Conservation (phyloP, 2,329 filamentous ascomycete genomes). For the Calonectria hongkongensis region DNA sequence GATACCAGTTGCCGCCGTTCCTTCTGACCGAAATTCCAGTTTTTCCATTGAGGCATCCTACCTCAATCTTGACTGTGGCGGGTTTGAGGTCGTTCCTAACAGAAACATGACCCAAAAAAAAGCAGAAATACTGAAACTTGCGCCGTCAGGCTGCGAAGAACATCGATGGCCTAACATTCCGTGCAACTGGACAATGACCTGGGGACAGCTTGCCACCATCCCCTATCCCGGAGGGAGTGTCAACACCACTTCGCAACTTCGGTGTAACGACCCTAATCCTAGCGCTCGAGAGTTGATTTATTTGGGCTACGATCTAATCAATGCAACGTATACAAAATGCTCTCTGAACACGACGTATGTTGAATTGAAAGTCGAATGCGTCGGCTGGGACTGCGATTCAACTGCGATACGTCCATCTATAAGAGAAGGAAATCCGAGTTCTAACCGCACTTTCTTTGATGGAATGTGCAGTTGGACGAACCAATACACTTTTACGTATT, state of each 20-base stretch:
- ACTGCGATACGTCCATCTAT: conserved; percentile 23
- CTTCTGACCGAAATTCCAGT: background rate
- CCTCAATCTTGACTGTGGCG: conserved; percentile 19
- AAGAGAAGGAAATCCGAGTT: background rate
- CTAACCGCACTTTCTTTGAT: conserved; percentile 34
- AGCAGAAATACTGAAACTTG: background rate
- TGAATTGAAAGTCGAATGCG: conserved; percentile 25
- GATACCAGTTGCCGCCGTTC: conserved; percentile 12
- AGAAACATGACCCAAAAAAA: background rate
- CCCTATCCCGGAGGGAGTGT: conserved; percentile 6
- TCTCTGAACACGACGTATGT: conserved; percentile 17
- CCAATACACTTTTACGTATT: background rate
- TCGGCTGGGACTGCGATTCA: conserved; percentile 27
- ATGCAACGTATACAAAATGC: conserved; percentile 20
- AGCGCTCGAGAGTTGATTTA: background rate
- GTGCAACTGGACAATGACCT: background rate
- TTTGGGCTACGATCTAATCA: background rate
- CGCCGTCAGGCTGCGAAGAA: background rate
- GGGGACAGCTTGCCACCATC: background rate
- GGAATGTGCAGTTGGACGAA: background rate
- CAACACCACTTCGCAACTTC: background rate
- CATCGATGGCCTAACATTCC: no score
- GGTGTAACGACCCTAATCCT: conserved; percentile 14
- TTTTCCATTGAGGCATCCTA: conserved; percentile 35
- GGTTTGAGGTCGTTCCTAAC: background rate